These are phyloP conservation scores for Rhodamnia rubescens DNA, from an alignment of 345 rosid species.

Conservation along the genomic window DNA sequence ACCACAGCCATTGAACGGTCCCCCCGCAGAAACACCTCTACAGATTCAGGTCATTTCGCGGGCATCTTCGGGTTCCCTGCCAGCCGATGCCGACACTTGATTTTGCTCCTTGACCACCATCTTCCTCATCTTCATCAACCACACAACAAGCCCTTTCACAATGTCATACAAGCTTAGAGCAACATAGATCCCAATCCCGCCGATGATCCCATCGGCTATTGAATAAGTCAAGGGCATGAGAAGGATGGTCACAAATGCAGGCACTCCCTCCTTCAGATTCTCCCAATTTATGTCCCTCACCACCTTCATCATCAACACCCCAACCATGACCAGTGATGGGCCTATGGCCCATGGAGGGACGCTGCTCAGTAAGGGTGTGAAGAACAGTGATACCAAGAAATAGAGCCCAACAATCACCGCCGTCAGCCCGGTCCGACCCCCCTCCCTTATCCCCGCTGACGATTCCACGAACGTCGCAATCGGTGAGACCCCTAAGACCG, in stretches of 20 bases:
- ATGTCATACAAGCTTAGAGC: slow-evolving; percentile 55
- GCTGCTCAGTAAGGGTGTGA: slow-evolving; percentile 53
- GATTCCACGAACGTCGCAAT: slow-evolving; percentile 66
- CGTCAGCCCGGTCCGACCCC: slow-evolving; percentile 84
- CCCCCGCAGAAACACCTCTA: background rate
- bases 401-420: slow-evolving; percentile 50
- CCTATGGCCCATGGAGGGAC: slow-evolving; percentile 96
- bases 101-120: slow-evolving; percentile 44
- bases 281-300: slow-evolving; percentile 67
- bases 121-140: slow-evolving; percentile 39
- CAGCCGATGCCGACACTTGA: slow-evolving; percentile 42
- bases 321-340: slow-evolving; percentile 73
- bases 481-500: slow-evolving; percentile 61
- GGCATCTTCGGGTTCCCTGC: background rate
- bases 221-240: slow-evolving; percentile 87
- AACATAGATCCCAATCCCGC: slow-evolving; percentile 52
- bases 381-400: slow-evolving; percentile 51
- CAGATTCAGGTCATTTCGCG: background rate
- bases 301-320: slow-evolving; percentile 85
- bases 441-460: slow-evolving; percentile 80
- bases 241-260: slow-evolving; percentile 76
- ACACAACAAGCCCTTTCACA: slow-evolving; percentile 1
- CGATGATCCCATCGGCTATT: slow-evolving; percentile 77
- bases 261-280: slow-evolving; percentile 52
- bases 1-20: background rate